Conservation (phyloP, 768 basidiomycete genomes). For the Psilocybe cyanescens region DNA sequence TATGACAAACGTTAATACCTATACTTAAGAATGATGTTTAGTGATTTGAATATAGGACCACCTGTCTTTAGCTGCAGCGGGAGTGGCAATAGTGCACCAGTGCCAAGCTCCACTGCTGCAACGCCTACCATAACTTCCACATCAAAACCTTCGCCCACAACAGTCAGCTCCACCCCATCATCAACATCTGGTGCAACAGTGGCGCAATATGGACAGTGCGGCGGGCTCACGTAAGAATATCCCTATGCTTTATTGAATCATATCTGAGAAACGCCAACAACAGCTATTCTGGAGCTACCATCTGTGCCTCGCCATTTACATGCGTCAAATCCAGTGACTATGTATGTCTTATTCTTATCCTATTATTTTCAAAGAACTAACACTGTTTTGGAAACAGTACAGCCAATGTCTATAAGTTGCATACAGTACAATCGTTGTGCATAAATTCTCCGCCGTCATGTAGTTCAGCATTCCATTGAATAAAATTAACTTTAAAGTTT, state of each 20-base stretch:
- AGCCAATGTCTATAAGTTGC: conserved; percentile 32
- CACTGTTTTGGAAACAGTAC: conserved; percentile 27
- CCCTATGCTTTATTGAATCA: not conserved
- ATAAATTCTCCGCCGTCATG: no score
- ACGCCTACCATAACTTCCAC: not conserved
- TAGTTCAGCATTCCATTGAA: no score
- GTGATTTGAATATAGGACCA: conserved; percentile 29
- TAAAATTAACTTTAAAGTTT: no score
- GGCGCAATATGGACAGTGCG: conserved; percentile 47
- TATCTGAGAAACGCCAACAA: not conserved
- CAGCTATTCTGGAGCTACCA: conserved; percentile 10
- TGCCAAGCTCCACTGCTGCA: not conserved
- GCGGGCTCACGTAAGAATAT: conserved; percentile 38
- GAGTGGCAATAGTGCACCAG: conserved; percentile 4
- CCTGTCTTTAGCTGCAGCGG: conserved; percentile 42
- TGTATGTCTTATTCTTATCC: not conserved
- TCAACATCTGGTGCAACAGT: conserved; percentile 31
- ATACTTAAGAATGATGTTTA: not conserved
- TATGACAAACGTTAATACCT: conserved; percentile 10
- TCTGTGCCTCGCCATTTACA: conserved; percentile 11
- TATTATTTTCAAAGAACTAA: not conserved
- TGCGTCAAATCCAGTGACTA: conserved; percentile 11
- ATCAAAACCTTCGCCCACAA: not conserved
- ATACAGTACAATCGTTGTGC: no score
- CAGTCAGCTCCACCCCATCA: conserved; percentile 15